Evolutionary conservation across 2,329 filamentous ascomycete genomes (phyloP), one percentile per base, ranked within the genome.

Genomic region (Pochonia chlamydosporia): DNA sequence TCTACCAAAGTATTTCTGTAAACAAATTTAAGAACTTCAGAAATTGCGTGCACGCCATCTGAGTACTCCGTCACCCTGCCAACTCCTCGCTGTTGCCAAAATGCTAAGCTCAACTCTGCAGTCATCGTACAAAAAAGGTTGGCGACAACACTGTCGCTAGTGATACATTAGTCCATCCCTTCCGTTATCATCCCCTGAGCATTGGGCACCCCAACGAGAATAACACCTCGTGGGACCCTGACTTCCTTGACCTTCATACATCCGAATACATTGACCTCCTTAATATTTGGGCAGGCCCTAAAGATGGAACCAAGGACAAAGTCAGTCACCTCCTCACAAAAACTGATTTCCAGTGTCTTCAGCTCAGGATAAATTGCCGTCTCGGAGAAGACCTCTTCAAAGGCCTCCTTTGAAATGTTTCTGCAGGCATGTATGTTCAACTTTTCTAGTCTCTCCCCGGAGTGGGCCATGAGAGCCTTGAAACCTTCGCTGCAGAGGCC

Each of bases 341-440:
- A 95, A 45, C 84, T 87, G 37, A 93, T 71, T 61, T 95, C 89
- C 37, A 96, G 70, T 48, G 85, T 78, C 50, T 72, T 70, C 28
- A 97, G 72, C 10, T 81, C 72, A 0, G 85, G 81, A 55, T 95
- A 96, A 1, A 46, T 52, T 39, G 75, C 78, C 21, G 73, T 74
- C 8, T 69, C 65, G 5, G 71, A 68, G 58, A 97, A 96, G 1
- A 86, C 84, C 9, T 84, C 76, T 52, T 88, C 81, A 49, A 96
- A 90, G 0, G 87, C 82, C 14, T 78, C 69, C 28, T 77, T 73
- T 2, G 81, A 77, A 52, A 97, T 91, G 62, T 96, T 86, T 3
- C 92, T 84, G 60, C 89, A 95, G 0, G 85, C 87, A 13, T 88
- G 80, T n/a, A 96, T 72, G 59, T 95, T 87, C 28, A 97, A 71